Conservation (phyloP, 805 yeast genomes). For the Saccharomycopsis capsularis region DNA sequence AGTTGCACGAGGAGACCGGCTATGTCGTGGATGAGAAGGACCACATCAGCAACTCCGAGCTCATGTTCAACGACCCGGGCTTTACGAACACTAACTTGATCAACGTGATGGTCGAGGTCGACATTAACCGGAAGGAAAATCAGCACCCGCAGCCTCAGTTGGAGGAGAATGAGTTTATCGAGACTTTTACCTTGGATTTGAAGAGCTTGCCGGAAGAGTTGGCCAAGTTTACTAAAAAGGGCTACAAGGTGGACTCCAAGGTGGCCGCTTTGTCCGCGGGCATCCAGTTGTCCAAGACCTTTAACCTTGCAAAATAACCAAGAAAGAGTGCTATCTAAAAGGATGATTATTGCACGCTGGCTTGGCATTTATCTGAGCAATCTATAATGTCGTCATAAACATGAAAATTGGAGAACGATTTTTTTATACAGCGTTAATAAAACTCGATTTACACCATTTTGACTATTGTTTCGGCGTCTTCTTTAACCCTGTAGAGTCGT, state of each 20-base stretch:
- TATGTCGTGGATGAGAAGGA: constrained; percentile 54
- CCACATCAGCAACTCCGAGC: constrained; percentile 37
- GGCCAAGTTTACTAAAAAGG: constrained; percentile 47
- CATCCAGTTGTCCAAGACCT: constrained; percentile 43
- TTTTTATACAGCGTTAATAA: neutral
- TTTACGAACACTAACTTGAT: constrained; percentile 84
- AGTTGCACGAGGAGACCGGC: constrained; percentile 89
- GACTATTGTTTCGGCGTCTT: too few species aligned
- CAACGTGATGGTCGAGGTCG: constrained; percentile 72
- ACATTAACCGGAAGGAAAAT: constrained; percentile 59
- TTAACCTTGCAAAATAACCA: too few species aligned
- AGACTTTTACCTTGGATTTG: constrained; percentile 71
- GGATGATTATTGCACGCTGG: too few species aligned
- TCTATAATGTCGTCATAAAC: too few species aligned
- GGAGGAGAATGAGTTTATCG: constrained; percentile 91
- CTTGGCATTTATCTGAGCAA: too few species aligned
- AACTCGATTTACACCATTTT: too few species aligned
- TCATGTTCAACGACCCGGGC: constrained; percentile 73
- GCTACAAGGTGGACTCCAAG: constrained; percentile 79
- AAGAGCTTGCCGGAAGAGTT: constrained; percentile 48
- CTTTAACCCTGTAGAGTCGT: too few species aligned
- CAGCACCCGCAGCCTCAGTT: constrained; percentile 61
- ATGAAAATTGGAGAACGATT: neutral
- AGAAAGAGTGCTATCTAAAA: too few species aligned
- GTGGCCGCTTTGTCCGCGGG: constrained; percentile 85